Conservation (phyloP, 208 protist species). For the Hexamita inflata region DNA sequence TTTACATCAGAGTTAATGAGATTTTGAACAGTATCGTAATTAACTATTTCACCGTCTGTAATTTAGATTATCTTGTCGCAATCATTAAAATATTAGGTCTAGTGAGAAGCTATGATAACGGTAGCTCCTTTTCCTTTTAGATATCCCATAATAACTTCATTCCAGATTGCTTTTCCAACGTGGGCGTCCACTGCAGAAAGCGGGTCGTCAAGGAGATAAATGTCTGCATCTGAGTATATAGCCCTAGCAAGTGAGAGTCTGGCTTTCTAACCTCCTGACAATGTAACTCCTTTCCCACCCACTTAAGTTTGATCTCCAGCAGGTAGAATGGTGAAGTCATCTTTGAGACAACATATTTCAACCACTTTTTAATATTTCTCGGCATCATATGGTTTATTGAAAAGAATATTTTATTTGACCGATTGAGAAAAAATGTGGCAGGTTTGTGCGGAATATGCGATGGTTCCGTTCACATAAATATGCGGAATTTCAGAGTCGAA, state of each 20-base stretch:
- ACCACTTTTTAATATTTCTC: constrained; percentile 31
- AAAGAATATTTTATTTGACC: constrained; percentile 45
- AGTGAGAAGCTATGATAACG: constrained; percentile 47
- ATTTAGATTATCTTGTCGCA: neutral
- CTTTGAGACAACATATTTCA: constrained; percentile 31
- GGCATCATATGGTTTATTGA: constrained; percentile 35
- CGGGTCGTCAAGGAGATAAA: constrained; percentile 48
- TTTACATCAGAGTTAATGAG: neutral
- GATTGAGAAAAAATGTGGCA: constrained; percentile 41
- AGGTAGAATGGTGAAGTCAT: constrained; percentile 29
- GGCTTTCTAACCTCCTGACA: constrained; percentile 60
- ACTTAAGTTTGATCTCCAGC: constrained; percentile 48
- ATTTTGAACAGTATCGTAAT: neutral
- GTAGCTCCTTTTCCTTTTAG: constrained; percentile 38
- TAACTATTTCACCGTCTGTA: neutral
- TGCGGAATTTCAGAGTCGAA: neutral
- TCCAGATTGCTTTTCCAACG: constrained; percentile 36
- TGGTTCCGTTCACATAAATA: constrained; percentile 20
- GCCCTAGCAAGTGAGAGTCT: constrained; percentile 53
- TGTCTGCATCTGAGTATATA: constrained; percentile 43
- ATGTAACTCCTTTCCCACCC: constrained; percentile 62
- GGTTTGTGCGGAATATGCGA: constrained; percentile 33
- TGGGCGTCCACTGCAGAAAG: constrained; percentile 43
- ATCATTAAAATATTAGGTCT: constrained; percentile 16
- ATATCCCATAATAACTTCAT: constrained; percentile 36